phyloP scores from a whole-genome alignment of 352 stramenopile genomes.

The Hyphochytrium catenoides region DNA sequence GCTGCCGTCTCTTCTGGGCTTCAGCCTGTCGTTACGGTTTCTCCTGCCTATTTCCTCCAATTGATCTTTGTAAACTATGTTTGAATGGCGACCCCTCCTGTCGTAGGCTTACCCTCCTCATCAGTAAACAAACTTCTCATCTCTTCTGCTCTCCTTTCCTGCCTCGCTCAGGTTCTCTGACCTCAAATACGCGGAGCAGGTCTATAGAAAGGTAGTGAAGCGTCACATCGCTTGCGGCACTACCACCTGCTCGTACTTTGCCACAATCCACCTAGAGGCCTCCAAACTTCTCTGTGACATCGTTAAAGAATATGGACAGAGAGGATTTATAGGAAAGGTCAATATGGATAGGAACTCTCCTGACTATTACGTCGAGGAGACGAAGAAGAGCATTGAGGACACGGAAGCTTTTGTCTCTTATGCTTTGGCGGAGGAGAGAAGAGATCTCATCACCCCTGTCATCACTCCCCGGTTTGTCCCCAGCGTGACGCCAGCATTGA shows the following conservation, averaged over 20 bases:
- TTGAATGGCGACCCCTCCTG: too few species aligned
- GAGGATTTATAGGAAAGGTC: conserved; percentile 78
- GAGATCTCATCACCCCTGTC: conserved; percentile 47
- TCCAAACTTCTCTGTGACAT: conserved; percentile 72
- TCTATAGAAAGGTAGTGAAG: conserved; percentile 68
- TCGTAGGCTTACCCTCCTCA: too few species aligned
- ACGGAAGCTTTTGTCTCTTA: conserved; percentile 66
- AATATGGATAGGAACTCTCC: conserved; percentile 83
- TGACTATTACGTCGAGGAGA: conserved; percentile 54
- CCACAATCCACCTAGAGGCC: conserved; percentile 63
- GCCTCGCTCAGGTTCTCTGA: conserved; percentile 32
- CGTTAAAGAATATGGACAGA: conserved; percentile 46
- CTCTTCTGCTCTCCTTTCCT: too few species aligned
- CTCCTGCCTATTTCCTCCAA: too few species aligned
- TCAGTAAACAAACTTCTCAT: too few species aligned
- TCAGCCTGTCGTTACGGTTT: too few species aligned
- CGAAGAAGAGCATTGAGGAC: conserved; percentile 41
- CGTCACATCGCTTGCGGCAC: conserved; percentile 64
- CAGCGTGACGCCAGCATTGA: conserved; percentile 46
- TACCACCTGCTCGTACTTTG: conserved; percentile 83
- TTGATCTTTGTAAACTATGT: too few species aligned
- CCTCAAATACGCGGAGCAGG: conserved; percentile 25
- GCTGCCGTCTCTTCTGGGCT: too few species aligned
- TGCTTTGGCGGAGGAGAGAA: conserved; percentile 38
- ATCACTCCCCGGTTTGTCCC: conserved; percentile 83